These are phyloP conservation scores for Dicorynia guianensis DNA, from an alignment of 306 rosid species.

Conservation along the genomic window DNA sequence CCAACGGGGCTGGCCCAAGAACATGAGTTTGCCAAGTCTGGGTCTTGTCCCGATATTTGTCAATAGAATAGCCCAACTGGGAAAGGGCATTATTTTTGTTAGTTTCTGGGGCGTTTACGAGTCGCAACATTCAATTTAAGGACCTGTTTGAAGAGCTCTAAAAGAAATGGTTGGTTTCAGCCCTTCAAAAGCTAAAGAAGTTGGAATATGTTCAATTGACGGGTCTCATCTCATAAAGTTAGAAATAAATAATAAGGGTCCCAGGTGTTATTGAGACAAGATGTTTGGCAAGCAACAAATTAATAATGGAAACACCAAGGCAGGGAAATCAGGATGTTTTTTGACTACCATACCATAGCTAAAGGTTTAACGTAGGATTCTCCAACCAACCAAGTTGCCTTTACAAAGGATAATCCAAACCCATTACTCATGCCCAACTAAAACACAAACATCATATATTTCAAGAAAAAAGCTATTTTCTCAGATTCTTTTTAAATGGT, in stretches of 20 bases:
- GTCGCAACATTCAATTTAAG: too few relatives aligned
- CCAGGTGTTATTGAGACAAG: conserved; percentile 15
- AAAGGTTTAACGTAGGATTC: conserved; percentile 20
- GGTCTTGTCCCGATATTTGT: background rate
- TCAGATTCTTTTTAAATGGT: background rate
- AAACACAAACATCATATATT: background rate
- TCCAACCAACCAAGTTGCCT: conserved; percentile 29
- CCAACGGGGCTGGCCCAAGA: background rate
- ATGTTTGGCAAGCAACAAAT: conserved; percentile 17
- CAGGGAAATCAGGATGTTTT: conserved; percentile 32
- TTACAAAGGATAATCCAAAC: background rate
- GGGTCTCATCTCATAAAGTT: background rate
- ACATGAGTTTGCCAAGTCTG: background rate
- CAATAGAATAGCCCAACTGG: background rate
- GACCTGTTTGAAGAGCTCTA: background rate
- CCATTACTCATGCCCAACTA: background rate
- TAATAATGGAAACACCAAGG: conserved; percentile 19
- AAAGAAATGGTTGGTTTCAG: too few relatives aligned
- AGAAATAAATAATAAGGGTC: conserved; percentile 27
- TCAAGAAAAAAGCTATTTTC: background rate
- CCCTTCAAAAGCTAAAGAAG: too few relatives aligned
- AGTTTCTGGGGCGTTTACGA: too few relatives aligned
- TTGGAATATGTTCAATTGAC: too few relatives aligned
- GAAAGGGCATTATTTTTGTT: too few relatives aligned
- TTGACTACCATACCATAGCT: conserved; percentile 8